A percentile compares a stretch with the other conserved stretches of the same genome.
Evolutionary conservation across 1,139 yeast species (phyloP).

Genomic region (Blastobotrys capitulatus): DNA sequence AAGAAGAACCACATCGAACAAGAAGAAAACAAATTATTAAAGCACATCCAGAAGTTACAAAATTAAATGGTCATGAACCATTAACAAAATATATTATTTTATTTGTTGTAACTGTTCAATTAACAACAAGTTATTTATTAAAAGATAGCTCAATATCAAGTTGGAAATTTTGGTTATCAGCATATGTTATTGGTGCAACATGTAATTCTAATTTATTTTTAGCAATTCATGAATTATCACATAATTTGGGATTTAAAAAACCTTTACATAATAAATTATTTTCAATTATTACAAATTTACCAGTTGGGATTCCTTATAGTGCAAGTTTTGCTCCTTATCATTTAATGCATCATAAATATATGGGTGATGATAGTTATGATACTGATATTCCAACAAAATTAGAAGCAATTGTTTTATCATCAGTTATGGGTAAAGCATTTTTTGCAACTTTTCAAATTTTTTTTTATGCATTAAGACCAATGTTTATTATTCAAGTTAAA

Average conservation of each 20-base stretch:
- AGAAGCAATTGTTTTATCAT: constrained; percentile 71
- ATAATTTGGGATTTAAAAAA: constrained; percentile 76
- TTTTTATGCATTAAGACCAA: constrained; percentile 85
- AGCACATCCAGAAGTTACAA: constrained; percentile 72
- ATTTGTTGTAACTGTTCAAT: constrained; percentile 60
- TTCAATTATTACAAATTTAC: constrained; percentile 71
- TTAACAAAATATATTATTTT: constrained; percentile 69
- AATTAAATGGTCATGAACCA: constrained; percentile 83
- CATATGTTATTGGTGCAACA: constrained; percentile 82
- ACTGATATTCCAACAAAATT: constrained; percentile 80
- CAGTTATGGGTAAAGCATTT: constrained; percentile 79
- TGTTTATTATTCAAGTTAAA: constrained; percentile 71
- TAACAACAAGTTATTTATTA: constrained; percentile 54
- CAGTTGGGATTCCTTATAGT: constrained; percentile 85
- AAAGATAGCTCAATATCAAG: constrained; percentile 50
- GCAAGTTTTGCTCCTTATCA: constrained; percentile 93
- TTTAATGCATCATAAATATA: constrained; percentile 81
- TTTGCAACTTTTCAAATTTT: constrained; percentile 87
- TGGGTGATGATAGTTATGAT: constrained; percentile 82
- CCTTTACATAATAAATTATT: constrained; percentile 74
- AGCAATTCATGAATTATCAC: constrained; percentile 85
- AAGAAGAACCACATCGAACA: constrained; percentile 71
- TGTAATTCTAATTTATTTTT: constrained; percentile 76
- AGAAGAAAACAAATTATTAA: constrained; percentile 69
- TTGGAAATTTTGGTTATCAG: constrained; percentile 53